Percentiles rank a stretch among this genome's conserved stretches.
phyloP scores from a whole-genome alignment of 768 basidiomycete species.

The Tylopilus felleus region DNA sequence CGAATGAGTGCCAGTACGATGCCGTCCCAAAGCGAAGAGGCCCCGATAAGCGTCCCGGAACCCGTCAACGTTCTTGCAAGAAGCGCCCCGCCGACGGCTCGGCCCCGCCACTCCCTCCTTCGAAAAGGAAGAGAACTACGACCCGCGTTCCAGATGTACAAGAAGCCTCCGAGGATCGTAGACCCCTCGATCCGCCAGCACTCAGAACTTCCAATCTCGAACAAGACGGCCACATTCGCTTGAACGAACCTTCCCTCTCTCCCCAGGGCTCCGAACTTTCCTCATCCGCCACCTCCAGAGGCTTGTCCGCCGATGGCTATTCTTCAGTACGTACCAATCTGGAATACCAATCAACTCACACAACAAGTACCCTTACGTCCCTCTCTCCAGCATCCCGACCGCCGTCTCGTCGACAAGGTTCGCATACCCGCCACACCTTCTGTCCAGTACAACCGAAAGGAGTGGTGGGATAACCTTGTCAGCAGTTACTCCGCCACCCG shows the following conservation, averaged over 20 bases:
- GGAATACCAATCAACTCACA: neutral
- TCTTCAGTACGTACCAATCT: conserved; percentile 21
- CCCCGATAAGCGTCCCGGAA: conserved; percentile 83
- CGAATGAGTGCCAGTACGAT: conserved; percentile 78
- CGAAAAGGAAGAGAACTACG: conserved; percentile 50
- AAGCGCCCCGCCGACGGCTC: conserved; percentile 62
- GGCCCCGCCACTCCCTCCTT: conserved; percentile 45
- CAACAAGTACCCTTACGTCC: conserved; percentile 4
- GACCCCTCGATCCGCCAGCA: conserved; percentile 24
- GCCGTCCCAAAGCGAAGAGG: conserved; percentile 77
- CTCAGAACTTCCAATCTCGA: conserved; percentile 27
- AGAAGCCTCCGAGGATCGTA: conserved; percentile 29
- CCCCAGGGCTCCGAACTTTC: conserved; percentile 31
- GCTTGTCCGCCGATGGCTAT: conserved; percentile 25
- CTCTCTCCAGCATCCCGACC: conserved; percentile 26
- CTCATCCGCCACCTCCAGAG: conserved; percentile 27
- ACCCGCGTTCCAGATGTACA: conserved; percentile 33
- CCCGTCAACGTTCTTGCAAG: conserved; percentile 81
- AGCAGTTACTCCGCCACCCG: conserved; percentile 39
- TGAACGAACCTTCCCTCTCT: conserved; percentile 32
- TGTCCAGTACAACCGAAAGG: conserved; percentile 33
- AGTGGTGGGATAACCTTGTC: conserved; percentile 51
- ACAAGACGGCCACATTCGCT: conserved; percentile 21
- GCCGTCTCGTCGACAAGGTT: conserved; percentile 25
- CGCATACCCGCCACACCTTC: conserved; percentile 29